Base-by-base conservation (phyloP, 2,329 filamentous ascomycete genomes). In the Penicillium sp. region DNA sequence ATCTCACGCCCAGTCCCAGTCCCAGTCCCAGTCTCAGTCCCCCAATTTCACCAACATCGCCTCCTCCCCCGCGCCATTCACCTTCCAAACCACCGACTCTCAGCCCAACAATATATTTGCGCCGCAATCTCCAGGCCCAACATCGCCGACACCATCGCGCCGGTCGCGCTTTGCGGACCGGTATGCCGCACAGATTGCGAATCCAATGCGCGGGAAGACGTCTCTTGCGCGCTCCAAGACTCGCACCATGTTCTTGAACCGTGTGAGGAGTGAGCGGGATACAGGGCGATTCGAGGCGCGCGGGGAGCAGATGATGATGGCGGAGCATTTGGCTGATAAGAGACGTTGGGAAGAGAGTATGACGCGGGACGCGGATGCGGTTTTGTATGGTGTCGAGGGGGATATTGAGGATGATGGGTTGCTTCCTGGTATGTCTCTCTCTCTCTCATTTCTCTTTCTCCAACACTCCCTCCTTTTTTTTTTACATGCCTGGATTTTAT, bases 231-330 rank as follows among this genome's bases (percentile, higher is more conserved):
- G 65, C 45, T 61, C 63, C 9, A 62, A 66, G 32, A 64, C 67
- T 26, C 68, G 68, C 43, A 63, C 61, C 24, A 60, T 64, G 39
- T 75, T 74, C 46, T 55, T 73, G 3, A 73, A 72, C 52, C 65
- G 67, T 24, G 62, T 74, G 13, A 67, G 65, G 42, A 59, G 58
- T n/a, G 65, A 66, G 37, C 68, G 72, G 28, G 69, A 73, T 11
- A 57, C 61, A 33, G 64, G 60, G 1, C 64, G 67, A 6, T 70
- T 68, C 46, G 66, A 70, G 51, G 61, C 59, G 53, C 69, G 63
- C 53, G 70, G 66, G 54, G 76, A 66, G 58, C 71, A 66, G 64
- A 65, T 69, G 49, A 68, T 66, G 63, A 68, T 59, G 55, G 69
- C 65, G 68, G 73, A 74, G 51, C 65, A 65, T 58, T 56, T 67